A percentile compares a stretch with the other conserved stretches of the same genome.
Conservation (phyloP, 495 filamentous ascomycete species). For the Platismatia glauca region DNA sequence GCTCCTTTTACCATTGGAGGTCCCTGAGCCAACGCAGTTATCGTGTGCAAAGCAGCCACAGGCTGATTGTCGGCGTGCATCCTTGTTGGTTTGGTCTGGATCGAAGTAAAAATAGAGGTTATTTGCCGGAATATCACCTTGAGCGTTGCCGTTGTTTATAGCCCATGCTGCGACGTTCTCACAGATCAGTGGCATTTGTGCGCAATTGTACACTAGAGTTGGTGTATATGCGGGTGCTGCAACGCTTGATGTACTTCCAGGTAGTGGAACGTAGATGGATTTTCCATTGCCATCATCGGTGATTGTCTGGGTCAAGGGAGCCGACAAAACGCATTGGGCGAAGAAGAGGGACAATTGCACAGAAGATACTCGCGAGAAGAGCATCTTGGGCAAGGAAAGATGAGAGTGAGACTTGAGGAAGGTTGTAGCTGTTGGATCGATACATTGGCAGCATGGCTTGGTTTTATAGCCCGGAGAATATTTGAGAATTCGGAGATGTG, state of each 20-base stretch:
- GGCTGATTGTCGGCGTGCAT: background rate
- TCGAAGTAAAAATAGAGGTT: constrained; percentile 3
- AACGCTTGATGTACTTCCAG: background rate
- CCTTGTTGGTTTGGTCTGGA: constrained; percentile 3
- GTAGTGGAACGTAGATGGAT: background rate
- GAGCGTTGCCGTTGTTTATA: background rate
- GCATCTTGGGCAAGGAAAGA: too few relatives aligned
- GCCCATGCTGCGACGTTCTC: constrained; percentile 8
- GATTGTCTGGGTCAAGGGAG: background rate
- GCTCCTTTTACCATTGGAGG: background rate
- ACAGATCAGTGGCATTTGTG: constrained; percentile 7
- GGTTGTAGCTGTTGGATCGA: too few relatives aligned
- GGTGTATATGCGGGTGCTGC: background rate
- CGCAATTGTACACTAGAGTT: constrained; percentile 13
- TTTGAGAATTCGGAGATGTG: too few relatives aligned
- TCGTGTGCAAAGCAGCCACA: constrained; percentile 11
- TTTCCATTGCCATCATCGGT: background rate
- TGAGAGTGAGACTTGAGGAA: too few relatives aligned
- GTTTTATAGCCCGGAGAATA: too few relatives aligned
- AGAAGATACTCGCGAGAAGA: background rate
- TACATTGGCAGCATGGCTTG: too few relatives aligned
- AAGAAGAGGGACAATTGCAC: background rate
- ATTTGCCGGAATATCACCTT: background rate
- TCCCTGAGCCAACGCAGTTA: background rate
- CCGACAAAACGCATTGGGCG: background rate